Evolutionary conservation across 2,329 filamentous ascomycete genomes (phyloP).

Genomic region (Pyrenophora seminiperda): DNA sequence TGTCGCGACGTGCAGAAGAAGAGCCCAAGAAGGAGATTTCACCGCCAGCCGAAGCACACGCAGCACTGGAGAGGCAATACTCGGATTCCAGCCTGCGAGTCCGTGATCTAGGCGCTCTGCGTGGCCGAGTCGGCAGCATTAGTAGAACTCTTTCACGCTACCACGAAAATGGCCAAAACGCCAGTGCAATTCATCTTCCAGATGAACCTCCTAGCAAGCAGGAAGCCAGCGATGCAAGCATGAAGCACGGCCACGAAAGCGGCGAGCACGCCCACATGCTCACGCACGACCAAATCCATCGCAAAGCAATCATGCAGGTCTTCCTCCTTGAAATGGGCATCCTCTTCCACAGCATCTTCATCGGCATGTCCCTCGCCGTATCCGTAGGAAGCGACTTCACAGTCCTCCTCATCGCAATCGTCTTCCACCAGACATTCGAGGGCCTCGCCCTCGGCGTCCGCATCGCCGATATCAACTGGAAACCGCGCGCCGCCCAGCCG

Average conservation of each 20-base stretch:
- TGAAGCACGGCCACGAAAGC: conserved; percentile 33
- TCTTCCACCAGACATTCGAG: conserved; percentile 80
- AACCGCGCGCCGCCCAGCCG: conserved; percentile 41
- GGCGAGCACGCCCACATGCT: conserved; percentile 20
- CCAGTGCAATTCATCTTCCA: conserved; percentile 57
- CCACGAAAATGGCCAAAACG: conserved; percentile 31
- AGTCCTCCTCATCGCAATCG: conserved; percentile 63
- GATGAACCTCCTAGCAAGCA: conserved; percentile 38
- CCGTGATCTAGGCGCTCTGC: conserved; percentile 30
- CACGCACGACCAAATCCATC: conserved; percentile 31
- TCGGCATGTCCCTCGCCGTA: conserved; percentile 65
- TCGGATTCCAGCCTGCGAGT: conserved; percentile 32
- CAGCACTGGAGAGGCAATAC: conserved; percentile 22
- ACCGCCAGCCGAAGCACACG: conserved; percentile 9
- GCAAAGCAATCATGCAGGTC: conserved; percentile 41
- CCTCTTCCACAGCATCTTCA: conserved; percentile 67
- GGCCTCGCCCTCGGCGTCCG: conserved; percentile 83
- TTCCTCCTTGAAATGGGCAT: conserved; percentile 63
- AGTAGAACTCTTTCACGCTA: conserved; percentile 38
- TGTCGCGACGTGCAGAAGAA: conserved; percentile 21
- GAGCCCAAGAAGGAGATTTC: conserved; percentile 7
- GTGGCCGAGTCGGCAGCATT: conserved; percentile 35
- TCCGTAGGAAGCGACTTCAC: conserved; percentile 59
- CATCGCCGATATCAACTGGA: conserved; percentile 74
- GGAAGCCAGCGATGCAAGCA: conserved; percentile 29